These are phyloP conservation scores for Nigrospora oryzae DNA, from an alignment of 2,329 filamentous ascomycete genomes.

Conservation along the genomic window DNA sequence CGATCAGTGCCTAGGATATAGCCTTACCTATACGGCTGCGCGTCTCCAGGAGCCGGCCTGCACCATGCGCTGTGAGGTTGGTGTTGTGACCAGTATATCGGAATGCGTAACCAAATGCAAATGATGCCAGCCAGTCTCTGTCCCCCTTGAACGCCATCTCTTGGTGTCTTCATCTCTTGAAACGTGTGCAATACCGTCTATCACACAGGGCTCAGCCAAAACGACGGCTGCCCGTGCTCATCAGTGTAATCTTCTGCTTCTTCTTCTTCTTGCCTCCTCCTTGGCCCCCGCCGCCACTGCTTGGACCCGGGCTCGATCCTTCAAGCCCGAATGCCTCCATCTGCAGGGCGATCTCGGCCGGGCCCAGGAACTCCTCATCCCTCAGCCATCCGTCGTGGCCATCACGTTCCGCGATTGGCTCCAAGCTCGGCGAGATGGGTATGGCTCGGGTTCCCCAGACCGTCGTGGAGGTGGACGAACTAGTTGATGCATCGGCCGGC, in stretches of 20 bases:
- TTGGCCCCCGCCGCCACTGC: slow-evolving; percentile 25
- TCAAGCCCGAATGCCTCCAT: slow-evolving; percentile 44
- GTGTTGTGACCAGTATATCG: too few relatives aligned
- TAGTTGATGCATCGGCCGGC: slow-evolving; percentile 72
- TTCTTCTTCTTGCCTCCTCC: slow-evolving; percentile 56
- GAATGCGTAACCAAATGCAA: too few relatives aligned
- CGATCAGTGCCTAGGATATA: too few relatives aligned
- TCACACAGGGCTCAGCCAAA: slow-evolving; percentile 9
- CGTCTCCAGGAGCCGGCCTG: too few relatives aligned
- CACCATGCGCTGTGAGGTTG: too few relatives aligned
- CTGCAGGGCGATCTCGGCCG: slow-evolving; percentile 51
- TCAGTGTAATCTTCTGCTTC: slow-evolving; percentile 64
- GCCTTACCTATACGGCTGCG: too few relatives aligned
- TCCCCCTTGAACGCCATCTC: too few relatives aligned
- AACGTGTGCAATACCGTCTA: too few relatives aligned
- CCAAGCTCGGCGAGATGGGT: slow-evolving; percentile 47
- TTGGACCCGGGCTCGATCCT: slow-evolving; percentile 8
- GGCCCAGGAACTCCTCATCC: slow-evolving; percentile 64
- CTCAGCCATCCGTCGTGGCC: slow-evolving; percentile 79
- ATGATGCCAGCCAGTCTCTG: too few relatives aligned
- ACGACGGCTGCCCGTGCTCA: slow-evolving; percentile 54
- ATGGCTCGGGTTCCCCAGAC: slow-evolving; percentile 87
- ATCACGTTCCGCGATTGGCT: slow-evolving; percentile 26
- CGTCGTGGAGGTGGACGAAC: slow-evolving; percentile 66
- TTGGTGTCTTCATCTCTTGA: too few relatives aligned